Conservation (phyloP, 441 rosid species). For the Corymbia citriodora region DNA sequence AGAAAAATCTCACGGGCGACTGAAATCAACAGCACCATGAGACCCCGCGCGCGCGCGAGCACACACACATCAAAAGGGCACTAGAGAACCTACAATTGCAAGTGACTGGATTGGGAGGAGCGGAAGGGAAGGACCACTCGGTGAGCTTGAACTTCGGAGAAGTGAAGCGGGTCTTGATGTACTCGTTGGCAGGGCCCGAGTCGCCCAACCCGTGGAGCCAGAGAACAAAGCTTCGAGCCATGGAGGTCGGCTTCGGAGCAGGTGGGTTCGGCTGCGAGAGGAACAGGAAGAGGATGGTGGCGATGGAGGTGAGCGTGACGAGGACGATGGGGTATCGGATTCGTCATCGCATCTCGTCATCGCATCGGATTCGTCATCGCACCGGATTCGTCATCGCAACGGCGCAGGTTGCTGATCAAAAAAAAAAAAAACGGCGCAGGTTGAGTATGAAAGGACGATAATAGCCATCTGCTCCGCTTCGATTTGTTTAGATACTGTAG, state of each 20-base stretch:
- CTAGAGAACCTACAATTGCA: constrained; percentile 50
- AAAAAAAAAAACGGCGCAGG: no score
- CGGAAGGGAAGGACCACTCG: constrained; percentile 84
- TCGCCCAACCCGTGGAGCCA: constrained; percentile 94
- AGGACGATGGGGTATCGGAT: constrained; percentile 20
- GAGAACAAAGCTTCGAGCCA: constrained; percentile 58
- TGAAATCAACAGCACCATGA: not conserved
- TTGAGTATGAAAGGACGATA: not conserved
- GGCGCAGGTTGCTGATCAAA: no score
- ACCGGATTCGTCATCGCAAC: not conserved
- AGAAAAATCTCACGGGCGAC: not conserved
- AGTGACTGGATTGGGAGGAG: constrained; percentile 64
- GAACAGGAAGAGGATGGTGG: constrained; percentile 18
- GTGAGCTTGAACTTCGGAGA: constrained; percentile 46
- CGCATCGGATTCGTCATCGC: no score
- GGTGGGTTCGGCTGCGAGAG: constrained; percentile 19
- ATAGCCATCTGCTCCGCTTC: not conserved
- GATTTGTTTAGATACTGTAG: not conserved
- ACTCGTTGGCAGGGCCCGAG: constrained; percentile 90
- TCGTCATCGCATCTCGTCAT: not conserved
- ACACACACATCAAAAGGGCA: not conserved
- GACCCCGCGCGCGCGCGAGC: no score
- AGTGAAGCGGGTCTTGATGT: constrained; percentile 58
- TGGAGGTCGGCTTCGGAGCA: constrained; percentile 6
- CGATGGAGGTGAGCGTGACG: constrained; percentile 15